Evolutionary conservation across 2,329 filamentous ascomycete species (phyloP).

Genomic region (Pestalotiopsis sp.): DNA sequence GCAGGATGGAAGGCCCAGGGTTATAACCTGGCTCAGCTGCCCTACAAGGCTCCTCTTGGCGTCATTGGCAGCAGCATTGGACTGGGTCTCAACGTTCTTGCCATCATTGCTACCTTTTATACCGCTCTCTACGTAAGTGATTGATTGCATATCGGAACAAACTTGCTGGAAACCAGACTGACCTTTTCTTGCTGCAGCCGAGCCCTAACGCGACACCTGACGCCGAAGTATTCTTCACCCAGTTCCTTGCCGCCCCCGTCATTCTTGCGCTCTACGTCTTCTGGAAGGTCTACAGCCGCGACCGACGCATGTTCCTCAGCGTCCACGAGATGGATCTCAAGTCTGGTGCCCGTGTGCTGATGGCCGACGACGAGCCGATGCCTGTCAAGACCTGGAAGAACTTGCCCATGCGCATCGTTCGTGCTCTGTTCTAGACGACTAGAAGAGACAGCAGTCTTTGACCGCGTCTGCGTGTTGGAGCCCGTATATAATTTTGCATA

Average conservation of each 20-base stretch:
- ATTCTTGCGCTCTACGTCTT: slow-evolving; percentile 61
- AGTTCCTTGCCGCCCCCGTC: slow-evolving; percentile 60
- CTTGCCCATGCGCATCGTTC: slow-evolving; percentile 36
- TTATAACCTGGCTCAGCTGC: slow-evolving; percentile 50
- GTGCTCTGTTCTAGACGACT: slow-evolving; percentile 35
- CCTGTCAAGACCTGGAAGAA: slow-evolving; percentile 37
- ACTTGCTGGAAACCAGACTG: neutral
- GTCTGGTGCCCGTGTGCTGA: slow-evolving; percentile 56
- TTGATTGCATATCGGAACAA: neutral
- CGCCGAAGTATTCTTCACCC: slow-evolving; percentile 59
- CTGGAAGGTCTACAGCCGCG: slow-evolving; percentile 63
- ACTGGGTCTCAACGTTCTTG: slow-evolving; percentile 66
- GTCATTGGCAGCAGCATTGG: slow-evolving; percentile 72
- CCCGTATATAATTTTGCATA: slow-evolving; percentile 3
- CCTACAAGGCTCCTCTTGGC: slow-evolving; percentile 53
- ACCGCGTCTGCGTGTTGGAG: neutral
- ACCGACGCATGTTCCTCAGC: slow-evolving; percentile 60
- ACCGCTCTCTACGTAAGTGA: slow-evolving; percentile 58
- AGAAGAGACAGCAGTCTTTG: neutral
- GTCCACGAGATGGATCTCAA: slow-evolving; percentile 64
- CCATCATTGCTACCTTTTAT: slow-evolving; percentile 75
- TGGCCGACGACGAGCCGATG: slow-evolving; percentile 46
- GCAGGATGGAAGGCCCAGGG: slow-evolving; percentile 63
- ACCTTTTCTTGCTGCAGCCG: slow-evolving; percentile 29
- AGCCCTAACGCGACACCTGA: slow-evolving; percentile 33